These are phyloP conservation scores for Verruconis gallopava DNA, from an alignment of 2,329 filamentous ascomycete genomes.

Conservation along the genomic window DNA sequence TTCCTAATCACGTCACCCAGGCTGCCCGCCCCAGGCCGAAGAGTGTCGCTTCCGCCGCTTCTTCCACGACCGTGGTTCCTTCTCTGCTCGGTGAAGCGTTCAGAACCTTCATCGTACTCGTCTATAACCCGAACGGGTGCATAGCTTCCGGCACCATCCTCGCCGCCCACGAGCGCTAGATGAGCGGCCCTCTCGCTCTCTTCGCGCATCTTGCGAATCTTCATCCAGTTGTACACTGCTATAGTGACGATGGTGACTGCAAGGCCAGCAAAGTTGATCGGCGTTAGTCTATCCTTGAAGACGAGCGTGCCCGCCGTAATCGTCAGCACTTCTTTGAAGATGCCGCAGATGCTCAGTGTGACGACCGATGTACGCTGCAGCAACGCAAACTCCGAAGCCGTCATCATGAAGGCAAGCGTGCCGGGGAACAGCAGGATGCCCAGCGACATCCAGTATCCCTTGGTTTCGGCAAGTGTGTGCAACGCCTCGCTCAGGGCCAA, in stretches of 20 bases:
- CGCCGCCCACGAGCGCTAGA: constrained; percentile 22
- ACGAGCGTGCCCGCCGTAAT: constrained; percentile 78
- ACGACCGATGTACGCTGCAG: constrained; percentile 92
- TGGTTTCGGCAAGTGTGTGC: constrained; percentile 47
- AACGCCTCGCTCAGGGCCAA: constrained; percentile 54
- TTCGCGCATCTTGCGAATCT: constrained; percentile 75
- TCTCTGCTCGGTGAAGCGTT: background rate
- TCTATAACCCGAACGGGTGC: constrained; percentile 10
- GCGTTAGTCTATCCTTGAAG: constrained; percentile 77
- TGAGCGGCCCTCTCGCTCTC: constrained; percentile 48
- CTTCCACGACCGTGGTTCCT: background rate
- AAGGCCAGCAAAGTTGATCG: constrained; percentile 76
- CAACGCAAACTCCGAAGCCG: constrained; percentile 86
- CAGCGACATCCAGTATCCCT: constrained; percentile 54
- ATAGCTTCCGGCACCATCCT: constrained; percentile 12
- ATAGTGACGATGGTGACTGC: constrained; percentile 84
- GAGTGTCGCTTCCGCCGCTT: background rate
- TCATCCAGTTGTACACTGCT: constrained; percentile 83
- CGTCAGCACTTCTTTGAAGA: constrained; percentile 97
- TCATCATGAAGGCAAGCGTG: constrained; percentile 89
- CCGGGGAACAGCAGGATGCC: constrained; percentile 80
- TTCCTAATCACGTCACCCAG: background rate
- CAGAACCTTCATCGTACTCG: constrained; percentile 9
- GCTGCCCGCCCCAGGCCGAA: background rate
- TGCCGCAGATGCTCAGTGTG: constrained; percentile 88